Percentiles rank a stretch among this genome's conserved stretches.
Conservation (phyloP, 768 basidiomycete genomes). For the Tulasnella sp. region DNA sequence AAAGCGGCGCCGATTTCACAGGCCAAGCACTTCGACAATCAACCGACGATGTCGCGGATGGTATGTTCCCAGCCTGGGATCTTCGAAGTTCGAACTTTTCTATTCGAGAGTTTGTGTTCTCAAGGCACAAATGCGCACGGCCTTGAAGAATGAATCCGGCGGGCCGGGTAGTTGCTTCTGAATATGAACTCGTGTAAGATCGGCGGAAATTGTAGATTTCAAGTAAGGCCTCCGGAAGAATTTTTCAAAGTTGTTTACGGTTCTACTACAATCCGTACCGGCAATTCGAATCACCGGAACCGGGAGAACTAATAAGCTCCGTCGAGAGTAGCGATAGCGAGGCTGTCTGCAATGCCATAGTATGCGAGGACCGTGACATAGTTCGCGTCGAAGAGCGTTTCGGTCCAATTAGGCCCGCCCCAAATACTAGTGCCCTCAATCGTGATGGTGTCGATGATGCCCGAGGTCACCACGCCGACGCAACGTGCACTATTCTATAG, state of each 20-base stretch:
- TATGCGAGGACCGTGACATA: slow-evolving; percentile 2
- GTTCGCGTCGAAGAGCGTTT: slow-evolving; percentile 16
- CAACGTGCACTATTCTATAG: background rate
- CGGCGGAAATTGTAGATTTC: background rate
- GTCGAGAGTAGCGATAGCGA: background rate
- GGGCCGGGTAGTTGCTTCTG: background rate
- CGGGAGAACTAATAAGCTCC: background rate
- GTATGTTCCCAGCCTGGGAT: background rate
- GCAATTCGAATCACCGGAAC: background rate
- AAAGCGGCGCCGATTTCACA: background rate
- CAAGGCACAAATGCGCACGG: background rate
- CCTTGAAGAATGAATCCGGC: background rate
- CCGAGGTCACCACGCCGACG: slow-evolving; percentile 38
- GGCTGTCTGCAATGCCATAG: background rate
- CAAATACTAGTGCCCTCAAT: slow-evolving; percentile 38
- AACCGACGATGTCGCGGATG: background rate
- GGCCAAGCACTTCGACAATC: background rate
- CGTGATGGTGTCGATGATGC: slow-evolving; percentile 39
- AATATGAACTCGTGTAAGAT: background rate
- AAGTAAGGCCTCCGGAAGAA: background rate
- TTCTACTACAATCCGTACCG: background rate
- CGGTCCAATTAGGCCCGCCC: slow-evolving; percentile 32
- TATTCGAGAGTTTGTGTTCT: background rate
- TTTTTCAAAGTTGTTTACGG: background rate
- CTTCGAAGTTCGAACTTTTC: background rate